Percentiles rank a stretch among this genome's conserved stretches.
phyloP scores from a whole-genome alignment of 768 basidiomycete genomes.

The Pulveroboletus frians region DNA sequence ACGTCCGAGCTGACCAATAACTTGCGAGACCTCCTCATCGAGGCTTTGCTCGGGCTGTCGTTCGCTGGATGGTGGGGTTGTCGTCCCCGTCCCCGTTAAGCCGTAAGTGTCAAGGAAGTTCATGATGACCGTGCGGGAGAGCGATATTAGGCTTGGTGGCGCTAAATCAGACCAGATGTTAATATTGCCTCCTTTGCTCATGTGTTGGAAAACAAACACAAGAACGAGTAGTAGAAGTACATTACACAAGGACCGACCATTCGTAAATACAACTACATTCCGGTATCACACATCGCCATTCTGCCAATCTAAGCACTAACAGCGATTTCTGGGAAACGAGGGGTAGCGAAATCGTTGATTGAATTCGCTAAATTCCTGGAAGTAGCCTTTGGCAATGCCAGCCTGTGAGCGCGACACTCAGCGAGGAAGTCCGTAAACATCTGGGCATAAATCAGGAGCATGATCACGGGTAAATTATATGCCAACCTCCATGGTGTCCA shows the following conservation, averaged over 20 bases:
- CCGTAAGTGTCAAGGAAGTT: constrained; percentile 74
- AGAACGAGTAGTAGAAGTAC: too few relatives aligned
- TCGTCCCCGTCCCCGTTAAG: constrained; percentile 38
- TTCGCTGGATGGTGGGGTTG: constrained; percentile 40
- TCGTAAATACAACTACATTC: constrained; percentile 14
- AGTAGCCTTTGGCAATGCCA: constrained; percentile 24
- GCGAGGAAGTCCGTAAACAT: constrained; percentile 93
- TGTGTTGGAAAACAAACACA: background rate
- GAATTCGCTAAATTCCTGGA: constrained; percentile 12
- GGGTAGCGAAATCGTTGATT: constrained; percentile 18
- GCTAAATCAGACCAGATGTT: background rate
- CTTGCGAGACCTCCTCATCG: constrained; percentile 85
- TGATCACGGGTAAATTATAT: background rate
- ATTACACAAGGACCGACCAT: background rate
- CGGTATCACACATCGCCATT: background rate
- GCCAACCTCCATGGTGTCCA: constrained; percentile 93
- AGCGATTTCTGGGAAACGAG: constrained; percentile 19
- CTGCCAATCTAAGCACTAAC: constrained; percentile 25
- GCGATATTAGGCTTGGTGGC: too few relatives aligned
- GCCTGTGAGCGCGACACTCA: constrained; percentile 66
- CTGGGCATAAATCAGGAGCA: constrained; percentile 33
- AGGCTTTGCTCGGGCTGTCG: constrained; percentile 50
- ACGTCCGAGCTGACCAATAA: constrained; percentile 78
- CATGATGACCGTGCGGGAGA: constrained; percentile 36
- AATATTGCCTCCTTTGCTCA: background rate